Percentiles rank a stretch among this genome's conserved stretches.
These are phyloP conservation scores for Boletus rubropictus DNA, from an alignment of 768 basidiomycete genomes.

Conservation along the genomic window DNA sequence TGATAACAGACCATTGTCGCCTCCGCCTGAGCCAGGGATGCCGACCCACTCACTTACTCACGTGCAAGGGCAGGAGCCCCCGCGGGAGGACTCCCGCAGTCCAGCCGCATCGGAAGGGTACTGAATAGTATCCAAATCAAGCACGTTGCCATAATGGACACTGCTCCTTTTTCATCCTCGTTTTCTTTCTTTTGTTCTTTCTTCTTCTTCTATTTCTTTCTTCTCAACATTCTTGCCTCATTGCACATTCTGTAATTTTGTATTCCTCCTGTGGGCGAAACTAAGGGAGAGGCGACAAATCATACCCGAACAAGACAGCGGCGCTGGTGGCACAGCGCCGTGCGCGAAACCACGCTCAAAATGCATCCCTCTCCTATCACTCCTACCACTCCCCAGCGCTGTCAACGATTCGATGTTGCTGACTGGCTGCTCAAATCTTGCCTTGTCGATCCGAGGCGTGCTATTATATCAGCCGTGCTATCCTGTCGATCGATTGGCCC, in stretches of 20 bases:
- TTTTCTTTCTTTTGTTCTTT: slow-evolving; percentile 17
- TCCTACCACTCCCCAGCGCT: slow-evolving; percentile 23
- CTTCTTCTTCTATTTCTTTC: slow-evolving; percentile 3
- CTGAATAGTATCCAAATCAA: slow-evolving; percentile 20
- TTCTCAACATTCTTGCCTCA: slow-evolving; percentile 30
- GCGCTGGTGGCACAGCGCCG: slow-evolving; percentile 34
- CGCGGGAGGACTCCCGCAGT: slow-evolving; percentile 56
- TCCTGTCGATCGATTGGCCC: slow-evolving; percentile 44
- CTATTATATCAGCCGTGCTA: slow-evolving; percentile 27
- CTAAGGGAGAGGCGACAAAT: slow-evolving; percentile 18
- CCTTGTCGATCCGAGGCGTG: slow-evolving; percentile 32
- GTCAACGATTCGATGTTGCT: slow-evolving; percentile 36
- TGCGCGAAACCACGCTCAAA: slow-evolving; percentile 24
- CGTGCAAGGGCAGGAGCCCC: slow-evolving; percentile 54
- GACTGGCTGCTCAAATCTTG: slow-evolving; percentile 30
- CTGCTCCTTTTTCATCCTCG: slow-evolving; percentile 32
- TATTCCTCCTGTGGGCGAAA: slow-evolving; percentile 28
- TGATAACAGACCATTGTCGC: slow-evolving; percentile 53
- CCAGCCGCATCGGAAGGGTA: slow-evolving; percentile 30
- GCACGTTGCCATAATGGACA: slow-evolving; percentile 22
- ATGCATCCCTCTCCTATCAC: slow-evolving; percentile 6
- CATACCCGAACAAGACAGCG: slow-evolving; percentile 16
- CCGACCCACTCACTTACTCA: slow-evolving; percentile 47
- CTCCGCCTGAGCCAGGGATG: slow-evolving; percentile 52
- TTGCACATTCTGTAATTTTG: slow-evolving; percentile 30